Evolutionary conservation across 768 basidiomycete species (phyloP).

Genomic region (Pisolithus sp.): DNA sequence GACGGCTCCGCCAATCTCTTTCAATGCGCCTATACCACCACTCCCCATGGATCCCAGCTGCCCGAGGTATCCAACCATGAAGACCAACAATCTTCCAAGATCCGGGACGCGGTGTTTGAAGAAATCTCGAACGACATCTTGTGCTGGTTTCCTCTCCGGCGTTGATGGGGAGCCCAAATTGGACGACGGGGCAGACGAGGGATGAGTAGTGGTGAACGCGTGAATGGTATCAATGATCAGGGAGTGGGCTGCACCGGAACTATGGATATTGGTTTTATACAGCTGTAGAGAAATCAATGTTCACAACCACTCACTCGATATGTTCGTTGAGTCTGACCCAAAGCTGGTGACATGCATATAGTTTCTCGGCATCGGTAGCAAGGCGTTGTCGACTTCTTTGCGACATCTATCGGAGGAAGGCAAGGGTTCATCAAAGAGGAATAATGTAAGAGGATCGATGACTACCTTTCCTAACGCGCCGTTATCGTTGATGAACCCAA

Average conservation of each 20-base stretch:
- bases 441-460: neutral
- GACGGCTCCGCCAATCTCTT: constrained; percentile 41
- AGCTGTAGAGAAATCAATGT: neutral
- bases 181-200: constrained; percentile 7
- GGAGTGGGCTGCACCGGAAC: constrained; percentile 49
- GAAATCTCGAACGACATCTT: constrained; percentile 80
- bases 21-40: constrained; percentile 20
- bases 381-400: constrained; percentile 70
- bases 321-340: constrained; percentile 74
- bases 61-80: constrained; percentile 36
- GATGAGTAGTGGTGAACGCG: constrained; percentile 49
- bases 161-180: constrained; percentile 21
- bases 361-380: constrained; percentile 79
- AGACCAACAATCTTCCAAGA: constrained; percentile 61
- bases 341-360: constrained; percentile 72
- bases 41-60: constrained; percentile 20
- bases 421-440: constrained; percentile 1
- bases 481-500: constrained; percentile 85
- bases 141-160: constrained; percentile 45
- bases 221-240: constrained; percentile 68
- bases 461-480: constrained; percentile 67
- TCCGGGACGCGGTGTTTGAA: constrained; percentile 66
- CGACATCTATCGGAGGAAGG: constrained; percentile 52
- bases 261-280: constrained; percentile 21
- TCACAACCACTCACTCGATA: constrained; percentile 42